Evolutionary conservation across 345 rosid species (phyloP).

Genomic region (Eucalyptus regnans): DNA sequence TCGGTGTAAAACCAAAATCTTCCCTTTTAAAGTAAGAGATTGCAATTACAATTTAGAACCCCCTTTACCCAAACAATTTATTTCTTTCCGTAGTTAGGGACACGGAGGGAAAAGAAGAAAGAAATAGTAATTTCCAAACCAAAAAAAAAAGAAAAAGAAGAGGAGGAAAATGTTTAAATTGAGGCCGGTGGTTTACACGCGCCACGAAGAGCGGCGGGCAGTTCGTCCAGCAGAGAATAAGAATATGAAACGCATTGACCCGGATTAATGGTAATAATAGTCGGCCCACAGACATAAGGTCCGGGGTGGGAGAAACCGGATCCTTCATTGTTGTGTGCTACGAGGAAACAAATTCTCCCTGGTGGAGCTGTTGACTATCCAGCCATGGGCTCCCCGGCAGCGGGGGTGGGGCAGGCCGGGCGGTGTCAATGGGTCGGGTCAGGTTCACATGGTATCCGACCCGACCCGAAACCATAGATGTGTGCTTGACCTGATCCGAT

Average conservation of each 20-base stretch:
- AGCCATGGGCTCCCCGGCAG: background rate
- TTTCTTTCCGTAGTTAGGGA: background rate
- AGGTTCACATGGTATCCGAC: no score
- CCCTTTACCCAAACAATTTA: background rate
- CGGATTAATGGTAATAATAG: background rate
- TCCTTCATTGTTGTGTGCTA: background rate
- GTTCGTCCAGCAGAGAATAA: fast-evolving
- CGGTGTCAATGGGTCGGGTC: no score
- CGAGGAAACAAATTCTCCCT: background rate
- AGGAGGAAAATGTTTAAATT: background rate
- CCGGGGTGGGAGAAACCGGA: background rate
- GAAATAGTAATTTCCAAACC: background rate
- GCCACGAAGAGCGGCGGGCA: background rate
- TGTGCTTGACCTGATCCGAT: no score
- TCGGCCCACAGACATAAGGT: background rate
- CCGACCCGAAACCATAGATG: no score
- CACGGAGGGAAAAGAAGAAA: background rate
- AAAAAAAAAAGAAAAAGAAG: no score
- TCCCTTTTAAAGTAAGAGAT: no score
- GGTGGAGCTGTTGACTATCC: background rate
- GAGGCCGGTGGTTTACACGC: background rate
- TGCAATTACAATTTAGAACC: background rate
- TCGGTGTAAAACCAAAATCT: no score
- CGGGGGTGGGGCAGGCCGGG: background rate
- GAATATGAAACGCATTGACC: background rate